Base-by-base conservation (phyloP, 179 eudicot species). In the Corrigiola litoralis region DNA sequence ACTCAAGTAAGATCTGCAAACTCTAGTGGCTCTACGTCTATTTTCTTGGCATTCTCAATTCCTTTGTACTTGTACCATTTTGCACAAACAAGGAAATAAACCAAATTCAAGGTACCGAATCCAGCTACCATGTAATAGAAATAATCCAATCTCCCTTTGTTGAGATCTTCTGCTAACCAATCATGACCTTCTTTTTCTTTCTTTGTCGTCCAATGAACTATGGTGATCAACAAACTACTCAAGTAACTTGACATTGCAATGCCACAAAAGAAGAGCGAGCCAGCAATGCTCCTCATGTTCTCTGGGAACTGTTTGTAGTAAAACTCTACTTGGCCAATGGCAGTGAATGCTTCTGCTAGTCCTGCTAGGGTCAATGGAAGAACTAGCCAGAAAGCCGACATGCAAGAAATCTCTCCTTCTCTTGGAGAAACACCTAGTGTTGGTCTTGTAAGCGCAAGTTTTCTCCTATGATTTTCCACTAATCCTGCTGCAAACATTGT, bases 341-440 rank as follows among this genome's bases (percentile, higher is more conserved):
- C 9, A 20, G 75, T 47, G 23, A 92, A 89, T 3, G 85, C 96
- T 63, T 87, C 95, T 0, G 88, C 78, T 27, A 89, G 44, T 0
- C 97, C 97, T 2, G 74, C 74, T 7, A 81, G n/a, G 0, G 67
- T 55, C 56, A 89, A 57, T 63, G 87, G 97, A 53, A 77, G 71
- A 4, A 89, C 75, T 14, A 91, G 54, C 94, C 91, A 91, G 1
- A 73, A 48, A 23, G 80, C 87, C 1, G 97, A 89, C 81, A 86
- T 71, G 0, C 96, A 75, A 41, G 91, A 85, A 41, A 82, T 72
- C 17, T 34, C 76, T 0, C 77, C 88, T 49, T 66, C 74, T 56
- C 70, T 49, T 1, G 70, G 48, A 9, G 25, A 66, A 10, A 47
- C n/a, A 6, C 80, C 87, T 4, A 77, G 21, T 29, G 76, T 80